A percentile compares a stretch with the other conserved stretches of the same genome.
phyloP scores from a whole-genome alignment of 129 eudicot species.

The Artemisia argyi region DNA sequence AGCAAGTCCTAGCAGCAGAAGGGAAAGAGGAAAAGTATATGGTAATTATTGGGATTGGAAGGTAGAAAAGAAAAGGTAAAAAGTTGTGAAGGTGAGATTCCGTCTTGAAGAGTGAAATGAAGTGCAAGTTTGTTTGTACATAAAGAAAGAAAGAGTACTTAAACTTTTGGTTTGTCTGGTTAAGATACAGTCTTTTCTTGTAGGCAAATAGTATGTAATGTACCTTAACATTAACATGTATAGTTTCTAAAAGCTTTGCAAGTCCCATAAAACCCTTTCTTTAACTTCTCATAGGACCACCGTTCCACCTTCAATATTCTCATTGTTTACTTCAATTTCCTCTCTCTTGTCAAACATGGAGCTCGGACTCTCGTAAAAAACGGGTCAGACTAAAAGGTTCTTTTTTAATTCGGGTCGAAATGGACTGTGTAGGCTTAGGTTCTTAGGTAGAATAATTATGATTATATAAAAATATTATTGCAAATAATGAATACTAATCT shows the following conservation, averaged over 20 bases:
- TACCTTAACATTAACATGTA: conserved; percentile 41
- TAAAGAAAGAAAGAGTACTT: conserved; percentile 46
- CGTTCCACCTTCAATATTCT: conserved; percentile 33
- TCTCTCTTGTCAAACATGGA: conserved; percentile 8
- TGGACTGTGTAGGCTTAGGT: not conserved
- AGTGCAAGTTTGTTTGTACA: conserved; percentile 48
- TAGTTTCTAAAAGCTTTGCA: conserved; percentile 81
- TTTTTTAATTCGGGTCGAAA: too few relatives aligned
- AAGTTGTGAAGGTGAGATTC: conserved; percentile 64
- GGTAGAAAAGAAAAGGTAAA: conserved; percentile 38
- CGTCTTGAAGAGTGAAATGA: conserved; percentile 56
- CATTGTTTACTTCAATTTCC: conserved; percentile 15
- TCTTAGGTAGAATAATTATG: too few relatives aligned
- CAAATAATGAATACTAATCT: too few relatives aligned
- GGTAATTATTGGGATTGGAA: conserved; percentile 62
- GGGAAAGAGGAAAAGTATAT: conserved; percentile 45
- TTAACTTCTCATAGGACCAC: conserved; percentile 50
- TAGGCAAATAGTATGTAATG: conserved; percentile 72
- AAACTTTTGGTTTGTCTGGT: conserved; percentile 78
- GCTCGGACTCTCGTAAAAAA: too few relatives aligned
- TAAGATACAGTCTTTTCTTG: conserved; percentile 51
- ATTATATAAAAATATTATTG: too few relatives aligned
- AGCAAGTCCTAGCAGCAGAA: conserved; percentile 33
- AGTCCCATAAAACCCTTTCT: conserved; percentile 47
- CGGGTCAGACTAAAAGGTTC: too few relatives aligned